Conservation (phyloP, 2,329 filamentous ascomycete species). For the Didymellaceae sp. region DNA sequence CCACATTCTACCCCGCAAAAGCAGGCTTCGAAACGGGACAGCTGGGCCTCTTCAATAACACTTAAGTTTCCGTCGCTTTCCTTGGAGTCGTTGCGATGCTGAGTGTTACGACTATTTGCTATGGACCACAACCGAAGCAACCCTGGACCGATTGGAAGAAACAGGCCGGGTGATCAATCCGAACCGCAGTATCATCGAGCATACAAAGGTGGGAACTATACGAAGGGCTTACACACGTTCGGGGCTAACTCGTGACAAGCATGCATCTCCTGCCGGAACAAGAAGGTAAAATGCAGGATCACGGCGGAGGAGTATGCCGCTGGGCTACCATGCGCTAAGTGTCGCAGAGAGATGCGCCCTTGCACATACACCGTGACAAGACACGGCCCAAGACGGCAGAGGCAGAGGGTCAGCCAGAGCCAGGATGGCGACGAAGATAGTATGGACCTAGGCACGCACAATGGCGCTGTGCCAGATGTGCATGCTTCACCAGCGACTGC, state of each 20-base stretch:
- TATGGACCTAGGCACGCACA: neutral
- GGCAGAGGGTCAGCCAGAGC: neutral
- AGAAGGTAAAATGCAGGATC: neutral
- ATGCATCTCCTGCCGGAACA: neutral
- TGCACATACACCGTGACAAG: slow-evolving; percentile 2
- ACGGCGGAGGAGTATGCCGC: slow-evolving; percentile 1
- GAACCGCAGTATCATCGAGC: neutral
- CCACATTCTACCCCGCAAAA: neutral
- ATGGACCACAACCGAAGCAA: slow-evolving; percentile 1
- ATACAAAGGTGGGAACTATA: neutral
- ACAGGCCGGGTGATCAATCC: neutral
- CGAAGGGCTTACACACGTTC: too few relatives aligned
- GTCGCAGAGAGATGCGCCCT: slow-evolving; percentile 1
- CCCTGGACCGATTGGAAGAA: slow-evolving; percentile 1
- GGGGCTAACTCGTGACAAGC: neutral
- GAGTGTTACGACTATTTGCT: neutral
- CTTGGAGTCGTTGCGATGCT: neutral
- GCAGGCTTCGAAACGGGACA: neutral
- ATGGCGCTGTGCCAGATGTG: neutral
- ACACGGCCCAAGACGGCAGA: slow-evolving; percentile 3
- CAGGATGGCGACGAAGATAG: neutral
- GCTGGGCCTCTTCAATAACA: neutral
- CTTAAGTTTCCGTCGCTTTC: neutral
- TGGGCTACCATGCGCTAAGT: slow-evolving; percentile 1
- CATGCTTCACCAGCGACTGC: neutral